Evolutionary conservation across 2,329 filamentous ascomycete genomes (phyloP), one percentile per base, ranked within the genome.

Genomic region (Cylindrodendrum hubeiense): DNA sequence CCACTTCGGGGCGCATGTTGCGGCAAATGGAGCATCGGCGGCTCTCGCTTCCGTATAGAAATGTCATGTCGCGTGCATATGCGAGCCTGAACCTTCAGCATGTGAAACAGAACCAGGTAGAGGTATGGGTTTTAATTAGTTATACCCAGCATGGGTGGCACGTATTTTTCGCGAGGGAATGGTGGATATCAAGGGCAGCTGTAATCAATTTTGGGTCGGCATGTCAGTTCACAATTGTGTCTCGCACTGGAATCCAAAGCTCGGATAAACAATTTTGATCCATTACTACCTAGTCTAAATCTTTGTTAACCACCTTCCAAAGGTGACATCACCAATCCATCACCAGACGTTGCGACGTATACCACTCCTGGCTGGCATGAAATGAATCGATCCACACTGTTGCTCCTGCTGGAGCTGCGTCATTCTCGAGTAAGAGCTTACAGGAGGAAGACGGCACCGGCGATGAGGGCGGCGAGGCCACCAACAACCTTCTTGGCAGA

Each of bases 381-480:
- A 63, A 55, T 50, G 43, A 64, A 64, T 39, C 5, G 4, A 50
- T 59, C 55, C 55, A 54, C 44, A 13, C 26, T 30, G n/a, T 33
- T 50, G 47, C 47, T 50, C 26, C 47, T 21, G n/a, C 30, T 28
- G 4, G n/a, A 50, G 47, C 26, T 13, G 47, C n/a, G 28, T 33
- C n/a, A 30, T 13, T 33, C 26, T 30, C n/a, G 5, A 33, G n/a
- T 19, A 12, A 33, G 30, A 4, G 12, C 60, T 72, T 75, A 76
- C 66, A 76, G 64, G 50, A 74, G 41, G 60, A 76, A 71, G 55
- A 67, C 65, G 47, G 73, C 43, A 64, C 69, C 74, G 34, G 74
- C 71, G 19, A 76, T 46, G 53, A 73, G 57, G 19, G 67, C 65
- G 9, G 71, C 70, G 34, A 75, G 33, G 43, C 74, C 70, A 24